Evolutionary conservation across 305 asterid genomes (phyloP), one percentile per base, ranked within the genome.

Genomic region (Euphrasia arctica): DNA sequence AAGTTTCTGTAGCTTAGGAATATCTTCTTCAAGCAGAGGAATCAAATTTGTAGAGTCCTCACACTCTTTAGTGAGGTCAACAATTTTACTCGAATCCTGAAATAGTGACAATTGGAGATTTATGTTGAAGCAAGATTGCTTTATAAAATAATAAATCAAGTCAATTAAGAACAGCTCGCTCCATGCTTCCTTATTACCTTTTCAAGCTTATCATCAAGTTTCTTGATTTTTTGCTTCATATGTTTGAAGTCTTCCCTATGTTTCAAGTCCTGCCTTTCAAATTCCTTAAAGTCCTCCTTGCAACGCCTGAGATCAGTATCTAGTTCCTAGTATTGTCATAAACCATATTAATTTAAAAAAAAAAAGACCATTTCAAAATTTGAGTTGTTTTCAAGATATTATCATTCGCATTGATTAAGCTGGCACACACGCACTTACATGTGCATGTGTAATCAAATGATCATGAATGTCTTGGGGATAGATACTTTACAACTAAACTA

Each of bases 211-310:
- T 84, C 97, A 50, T 81, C 87, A 43, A 83, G 65, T 76, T 88
- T 93, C 74, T 90, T 93, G 9, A 90, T 83, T 85, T 86, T 93
- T 77, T 86, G 87, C 74, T 88, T 93, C 82, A 86, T 59, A 74
- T 90, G 96, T 80, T 82, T 85, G 70, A 79, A 76, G 74, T 93
- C 97, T 75, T 88, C 96, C 28, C 90, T 86, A 54, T 88, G 78
- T 68, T 93, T 88, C 72, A 88, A 75, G 74, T 93, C 97, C 78
- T 84, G 96, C 81, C 99, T 84, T 80, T 90, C 97, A 73, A 82
- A 93, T 72, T 90, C 99, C 90, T 90, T 90, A 72, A 93, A 85
- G 62, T 90, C 89, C 8, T 86, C 96, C 79, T 78, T 93, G 81
- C 89, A 74, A 51, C 49, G 67, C 77, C 89, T 74, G 68, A 90